Percentiles rank a stretch among this genome's conserved stretches.
Conservation (phyloP, 371 early-diverging fungal genomes). For the Zychaea mexicana region DNA sequence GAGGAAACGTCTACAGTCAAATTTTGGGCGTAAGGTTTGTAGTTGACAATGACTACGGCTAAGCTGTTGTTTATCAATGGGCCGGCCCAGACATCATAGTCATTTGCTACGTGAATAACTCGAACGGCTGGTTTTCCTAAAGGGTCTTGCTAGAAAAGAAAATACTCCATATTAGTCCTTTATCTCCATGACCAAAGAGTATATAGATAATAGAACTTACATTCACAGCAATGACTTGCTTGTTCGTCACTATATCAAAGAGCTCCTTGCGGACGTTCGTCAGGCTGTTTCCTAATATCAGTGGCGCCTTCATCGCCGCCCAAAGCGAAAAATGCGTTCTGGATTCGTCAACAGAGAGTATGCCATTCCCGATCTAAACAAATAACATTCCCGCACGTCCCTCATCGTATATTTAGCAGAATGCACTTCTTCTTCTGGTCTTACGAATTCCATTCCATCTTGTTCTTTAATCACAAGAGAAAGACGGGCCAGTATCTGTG, state of each 20-base stretch:
- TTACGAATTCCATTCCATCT: too few species aligned
- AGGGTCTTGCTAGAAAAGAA: conserved; percentile 30
- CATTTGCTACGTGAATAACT: neutral
- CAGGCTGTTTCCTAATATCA: conserved; percentile 43
- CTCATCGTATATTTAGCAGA: neutral
- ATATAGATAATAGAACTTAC: conserved; percentile 7
- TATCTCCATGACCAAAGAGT: neutral
- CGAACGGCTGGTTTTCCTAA: conserved; percentile 20
- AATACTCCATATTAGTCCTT: neutral
- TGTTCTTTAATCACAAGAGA: too few species aligned
- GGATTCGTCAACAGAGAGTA: conserved; percentile 36
- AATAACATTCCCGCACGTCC: neutral
- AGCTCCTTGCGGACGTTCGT: conserved; percentile 20
- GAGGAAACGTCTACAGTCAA: neutral
- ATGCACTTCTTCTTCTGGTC: neutral
- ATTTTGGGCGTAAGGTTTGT: neutral
- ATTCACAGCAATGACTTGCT: conserved; percentile 41
- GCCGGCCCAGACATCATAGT: conserved; percentile 14
- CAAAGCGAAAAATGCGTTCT: conserved; percentile 45
- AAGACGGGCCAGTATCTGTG: too few species aligned
- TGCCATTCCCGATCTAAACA: conserved; percentile 45
- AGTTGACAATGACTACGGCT: conserved; percentile 14
- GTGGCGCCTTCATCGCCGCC: conserved; percentile 47
- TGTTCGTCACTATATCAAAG: conserved; percentile 26
- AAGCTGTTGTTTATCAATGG: conserved; percentile 4